Conservation (phyloP, 495 filamentous ascomycete genomes). For the Penicillium antarcticum region DNA sequence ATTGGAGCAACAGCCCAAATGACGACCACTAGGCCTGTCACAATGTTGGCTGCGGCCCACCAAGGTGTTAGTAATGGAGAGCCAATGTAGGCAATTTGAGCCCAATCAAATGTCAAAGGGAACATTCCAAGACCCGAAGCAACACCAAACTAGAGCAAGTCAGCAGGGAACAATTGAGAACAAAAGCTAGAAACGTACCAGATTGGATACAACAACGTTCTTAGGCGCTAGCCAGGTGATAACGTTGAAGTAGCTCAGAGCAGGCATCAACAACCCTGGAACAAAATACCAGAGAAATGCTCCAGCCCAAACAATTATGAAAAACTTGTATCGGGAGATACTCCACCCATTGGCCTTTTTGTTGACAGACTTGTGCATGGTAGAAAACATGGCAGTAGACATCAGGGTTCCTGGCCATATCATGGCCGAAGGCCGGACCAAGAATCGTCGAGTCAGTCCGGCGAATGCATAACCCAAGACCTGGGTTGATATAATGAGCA, state of each 20-base stretch:
- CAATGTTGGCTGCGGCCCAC: conserved; percentile 86
- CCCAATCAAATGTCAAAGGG: conserved; percentile 88
- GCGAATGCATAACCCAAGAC: conserved; percentile 83
- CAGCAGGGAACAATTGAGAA: neutral
- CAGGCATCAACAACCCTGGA: conserved; percentile 80
- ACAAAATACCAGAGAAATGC: conserved; percentile 75
- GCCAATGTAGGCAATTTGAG: conserved; percentile 84
- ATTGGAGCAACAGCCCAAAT: conserved; percentile 83
- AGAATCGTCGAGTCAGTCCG: conserved; percentile 69
- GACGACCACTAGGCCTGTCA: conserved; percentile 73
- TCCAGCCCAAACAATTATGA: conserved; percentile 62
- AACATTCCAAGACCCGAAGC: conserved; percentile 81
- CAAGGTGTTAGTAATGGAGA: conserved; percentile 81
- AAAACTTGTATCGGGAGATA: conserved; percentile 79
- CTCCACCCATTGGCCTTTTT: conserved; percentile 77
- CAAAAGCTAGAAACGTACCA: conserved; percentile 5
- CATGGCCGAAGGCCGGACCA: conserved; percentile 51
- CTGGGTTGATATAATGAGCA: conserved; percentile 80
- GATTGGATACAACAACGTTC: conserved; percentile 57
- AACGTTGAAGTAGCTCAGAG: conserved; percentile 83
- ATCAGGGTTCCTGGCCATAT: conserved; percentile 87
- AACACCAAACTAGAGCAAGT: conserved; percentile 60
- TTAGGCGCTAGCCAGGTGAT: conserved; percentile 83
- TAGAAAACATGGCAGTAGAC: conserved; percentile 84
- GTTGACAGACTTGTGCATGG: conserved; percentile 79